Base-by-base conservation (phyloP, 2,329 filamentous ascomycete species). In the Epichloe festucae region DNA sequence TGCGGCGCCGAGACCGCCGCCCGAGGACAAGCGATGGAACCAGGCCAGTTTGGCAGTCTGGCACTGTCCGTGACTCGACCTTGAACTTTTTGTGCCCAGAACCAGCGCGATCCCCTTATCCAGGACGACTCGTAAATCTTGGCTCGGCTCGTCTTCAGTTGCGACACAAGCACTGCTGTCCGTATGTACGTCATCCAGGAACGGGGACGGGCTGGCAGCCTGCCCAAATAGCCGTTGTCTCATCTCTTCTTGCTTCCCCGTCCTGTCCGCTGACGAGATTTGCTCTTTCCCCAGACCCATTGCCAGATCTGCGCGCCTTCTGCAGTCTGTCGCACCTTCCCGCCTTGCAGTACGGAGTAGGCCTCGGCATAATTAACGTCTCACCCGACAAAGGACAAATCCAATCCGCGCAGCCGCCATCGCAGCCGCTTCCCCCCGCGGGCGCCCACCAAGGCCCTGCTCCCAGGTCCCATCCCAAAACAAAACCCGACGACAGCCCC, bases 171-270 rank as follows among this genome's bases (percentile, higher is more conserved):
- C 49, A 23, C 27, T 35, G 7, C n/a, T 41, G 14, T 39, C 36
- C 23, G 49, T 47, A 51, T 36, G 49, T 51, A 51, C 44, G 49
- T 51, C 38, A 42, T 42, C 43, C 44, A 41, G 49, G 49, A 45
- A 46, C 49, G 4, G 27, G 27, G 10, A 31, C 27, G 21, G 36
- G 23, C 38, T 41, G 21, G 27, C 27, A 31, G 7, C 27, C 27
- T 31, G 27, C 27, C 8, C 27, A 10, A 31, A 31, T 31, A 31
- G 27, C 27, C 27, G 27, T 31, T 31, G 27, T 31, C 27, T 31
- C 27, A 10, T 11, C 8, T 31, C 27, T 11, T 31, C 17, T 35
- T 19, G 21, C 12, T 35, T 21, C 39, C 34, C 19, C 31, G 31
- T 34, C 39, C 14, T 27, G 27, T 41, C 23, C 12, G 47, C 47